A percentile compares a stretch with the other conserved stretches of the same genome.
phyloP scores from a whole-genome alignment of 371 early-diverging fungal species.

The Mucor mucedo region DNA sequence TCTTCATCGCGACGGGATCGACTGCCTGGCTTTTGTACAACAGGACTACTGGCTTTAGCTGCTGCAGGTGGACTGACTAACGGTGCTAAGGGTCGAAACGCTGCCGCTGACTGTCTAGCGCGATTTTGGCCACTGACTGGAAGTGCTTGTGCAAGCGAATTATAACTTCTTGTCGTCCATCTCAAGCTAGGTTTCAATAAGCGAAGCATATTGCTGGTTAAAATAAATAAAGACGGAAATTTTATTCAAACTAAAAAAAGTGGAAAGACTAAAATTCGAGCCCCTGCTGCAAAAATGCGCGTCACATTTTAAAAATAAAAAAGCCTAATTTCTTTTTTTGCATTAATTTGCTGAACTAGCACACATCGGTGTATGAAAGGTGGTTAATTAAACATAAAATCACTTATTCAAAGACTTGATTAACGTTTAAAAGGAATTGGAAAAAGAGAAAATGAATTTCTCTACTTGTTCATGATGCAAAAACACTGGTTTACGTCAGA shows the following conservation, averaged over 20 bases:
- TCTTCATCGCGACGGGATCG: conserved; percentile 63
- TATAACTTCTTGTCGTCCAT: background rate
- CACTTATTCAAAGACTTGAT: too few species aligned
- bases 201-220: too few species aligned
- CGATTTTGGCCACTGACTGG: conserved; percentile 10
- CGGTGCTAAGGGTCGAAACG: conserved; percentile 3
- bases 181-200: conserved; percentile 4
- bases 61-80: conserved; percentile 11
- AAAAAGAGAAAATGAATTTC: too few species aligned
- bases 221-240: background rate
- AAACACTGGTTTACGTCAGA: too few species aligned
- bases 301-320: background rate
- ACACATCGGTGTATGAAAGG: too few species aligned
- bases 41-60: background rate
- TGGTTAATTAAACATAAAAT: too few species aligned
- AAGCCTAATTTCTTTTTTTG: too few species aligned
- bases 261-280: background rate
- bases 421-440: too few species aligned
- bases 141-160: conserved; percentile 22
- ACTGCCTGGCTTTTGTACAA: conserved; percentile 3
- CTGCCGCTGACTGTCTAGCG: conserved; percentile 10
- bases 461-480: too few species aligned
- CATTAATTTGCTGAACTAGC: too few species aligned
- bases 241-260: background rate
- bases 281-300: conserved; percentile 11